Evolutionary conservation across 2,329 filamentous ascomycete genomes (phyloP).

Genomic region (Aspergillus glaucus): DNA sequence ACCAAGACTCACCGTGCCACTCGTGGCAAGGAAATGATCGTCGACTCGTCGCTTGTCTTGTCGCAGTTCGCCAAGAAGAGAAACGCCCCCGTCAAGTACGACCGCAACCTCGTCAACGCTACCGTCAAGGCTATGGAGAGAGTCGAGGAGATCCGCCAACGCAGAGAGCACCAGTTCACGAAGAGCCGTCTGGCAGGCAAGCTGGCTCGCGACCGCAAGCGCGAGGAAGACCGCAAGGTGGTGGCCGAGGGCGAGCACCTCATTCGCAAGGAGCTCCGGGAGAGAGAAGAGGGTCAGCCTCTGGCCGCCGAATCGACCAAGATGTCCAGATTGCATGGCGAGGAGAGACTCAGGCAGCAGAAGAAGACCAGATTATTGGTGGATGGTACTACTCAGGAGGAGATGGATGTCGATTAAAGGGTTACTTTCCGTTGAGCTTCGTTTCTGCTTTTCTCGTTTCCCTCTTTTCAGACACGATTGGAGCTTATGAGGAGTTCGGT

Average conservation of each 20-base stretch:
- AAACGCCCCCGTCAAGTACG: constrained; percentile 93
- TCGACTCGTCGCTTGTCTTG: constrained; percentile 74
- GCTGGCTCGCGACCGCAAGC: constrained; percentile 62
- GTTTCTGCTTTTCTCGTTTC: constrained; percentile 8
- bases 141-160: constrained; percentile 74
- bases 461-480: constrained; percentile 12
- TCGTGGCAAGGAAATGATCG: constrained; percentile 80
- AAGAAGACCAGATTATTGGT: constrained; percentile 40
- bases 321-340: constrained; percentile 33
- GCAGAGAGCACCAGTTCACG: constrained; percentile 87
- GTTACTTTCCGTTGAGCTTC: constrained; percentile 3
- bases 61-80: constrained; percentile 79
- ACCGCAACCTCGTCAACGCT: constrained; percentile 80
- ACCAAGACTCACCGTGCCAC: constrained; percentile 86
- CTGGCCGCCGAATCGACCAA: constrained; percentile 31
- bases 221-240: constrained; percentile 74
- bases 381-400: constrained; percentile 40
- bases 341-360: constrained; percentile 38
- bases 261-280: constrained; percentile 63
- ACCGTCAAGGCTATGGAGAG: constrained; percentile 91
- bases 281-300: constrained; percentile 46
- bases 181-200: constrained; percentile 90
- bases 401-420: constrained; percentile 43
- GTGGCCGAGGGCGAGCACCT: constrained; percentile 90
- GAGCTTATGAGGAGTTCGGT: constrained; percentile 18